These are phyloP conservation scores for Atkinsonella hypoxylon DNA, from an alignment of 2,329 filamentous ascomycete species.

Conservation along the genomic window DNA sequence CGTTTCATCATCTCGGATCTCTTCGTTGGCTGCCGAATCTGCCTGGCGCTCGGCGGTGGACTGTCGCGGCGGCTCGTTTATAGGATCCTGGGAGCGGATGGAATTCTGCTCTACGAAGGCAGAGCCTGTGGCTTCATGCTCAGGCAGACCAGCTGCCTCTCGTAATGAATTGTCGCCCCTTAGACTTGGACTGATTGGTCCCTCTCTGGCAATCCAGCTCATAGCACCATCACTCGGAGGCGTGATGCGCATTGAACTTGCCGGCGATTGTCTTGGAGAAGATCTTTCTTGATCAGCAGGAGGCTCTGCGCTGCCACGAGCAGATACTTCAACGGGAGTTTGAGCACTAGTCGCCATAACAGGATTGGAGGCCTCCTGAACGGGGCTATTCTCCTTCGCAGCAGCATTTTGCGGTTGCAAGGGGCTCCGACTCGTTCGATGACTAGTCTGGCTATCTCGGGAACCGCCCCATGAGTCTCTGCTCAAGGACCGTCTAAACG, in stretches of 20 bases:
- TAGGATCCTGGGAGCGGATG: neutral
- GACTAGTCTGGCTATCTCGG: slow-evolving; percentile 14
- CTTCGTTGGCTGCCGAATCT: slow-evolving; percentile 9
- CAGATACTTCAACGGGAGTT: slow-evolving; percentile 20
- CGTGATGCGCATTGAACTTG: slow-evolving; percentile 22
- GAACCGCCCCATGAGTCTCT: slow-evolving; percentile 22
- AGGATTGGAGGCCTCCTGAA: slow-evolving; percentile 17
- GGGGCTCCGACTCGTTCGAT: slow-evolving; percentile 20
- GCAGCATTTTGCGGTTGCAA: slow-evolving; percentile 10
- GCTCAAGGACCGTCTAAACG: slow-evolving; percentile 34
- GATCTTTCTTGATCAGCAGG: slow-evolving; percentile 2
- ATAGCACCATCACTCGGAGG: slow-evolving; percentile 25
- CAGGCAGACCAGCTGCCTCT: slow-evolving; percentile 13
- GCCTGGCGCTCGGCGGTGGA: neutral
- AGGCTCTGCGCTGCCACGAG: slow-evolving; percentile 16
- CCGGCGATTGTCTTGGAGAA: slow-evolving; percentile 15
- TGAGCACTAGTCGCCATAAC: slow-evolving; percentile 17
- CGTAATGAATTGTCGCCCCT: slow-evolving; percentile 23
- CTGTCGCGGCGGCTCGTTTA: slow-evolving; percentile 8
- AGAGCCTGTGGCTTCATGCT: neutral
- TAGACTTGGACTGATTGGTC: slow-evolving; percentile 23
- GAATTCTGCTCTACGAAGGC: slow-evolving; percentile 6
- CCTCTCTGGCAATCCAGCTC: slow-evolving; percentile 31
- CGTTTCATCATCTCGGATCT: slow-evolving; percentile 27
- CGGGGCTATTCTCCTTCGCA: slow-evolving; percentile 8